Percentiles rank a stretch among this genome's conserved stretches.
Evolutionary conservation across 1,139 yeast species (phyloP).

Genomic region (Hyphopichia fennica): DNA sequence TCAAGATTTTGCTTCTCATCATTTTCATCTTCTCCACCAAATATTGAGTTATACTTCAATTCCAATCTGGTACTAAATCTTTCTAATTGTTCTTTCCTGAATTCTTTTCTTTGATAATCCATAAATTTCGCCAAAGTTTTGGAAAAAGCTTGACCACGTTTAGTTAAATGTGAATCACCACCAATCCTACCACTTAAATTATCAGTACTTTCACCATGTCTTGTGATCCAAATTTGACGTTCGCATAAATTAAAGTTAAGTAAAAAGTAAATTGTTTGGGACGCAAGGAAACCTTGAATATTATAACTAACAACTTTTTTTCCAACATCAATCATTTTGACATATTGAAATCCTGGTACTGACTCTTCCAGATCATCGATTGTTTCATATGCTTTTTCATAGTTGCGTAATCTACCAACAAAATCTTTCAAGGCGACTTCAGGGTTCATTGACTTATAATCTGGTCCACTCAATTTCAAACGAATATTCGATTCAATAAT

Average conservation of each 20-base stretch:
- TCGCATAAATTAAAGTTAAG: conserved; percentile 87
- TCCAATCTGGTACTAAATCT: conserved; percentile 47
- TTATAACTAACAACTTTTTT: conserved; percentile 89
- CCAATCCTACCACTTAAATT: conserved; percentile 86
- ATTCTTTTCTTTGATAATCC: conserved; percentile 67
- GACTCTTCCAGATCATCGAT: conserved; percentile 76
- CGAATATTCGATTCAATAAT: conserved; percentile 81
- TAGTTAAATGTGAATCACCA: conserved; percentile 81
- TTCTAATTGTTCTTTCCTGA: conserved; percentile 63
- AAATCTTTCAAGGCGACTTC: conserved; percentile 79
- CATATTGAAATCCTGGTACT: conserved; percentile 69
- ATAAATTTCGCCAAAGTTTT: conserved; percentile 73
- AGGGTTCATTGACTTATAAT: conserved; percentile 84
- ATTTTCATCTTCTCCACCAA: conserved; percentile 20
- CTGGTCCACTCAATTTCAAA: conserved; percentile 90
- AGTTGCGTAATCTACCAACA: conserved; percentile 75
- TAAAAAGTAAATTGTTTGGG: conserved; percentile 88
- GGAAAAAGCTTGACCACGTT: conserved; percentile 74
- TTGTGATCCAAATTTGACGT: conserved; percentile 91
- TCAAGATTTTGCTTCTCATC: conserved; percentile 25
- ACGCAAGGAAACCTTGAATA: conserved; percentile 88
- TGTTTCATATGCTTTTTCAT: conserved; percentile 88
- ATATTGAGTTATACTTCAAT: conserved; percentile 35
- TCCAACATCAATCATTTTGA: conserved; percentile 95
- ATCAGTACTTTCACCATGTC: conserved; percentile 91